phyloP scores from a whole-genome alignment of 2,329 filamentous ascomycete genomes.

The Coniella vitis region DNA sequence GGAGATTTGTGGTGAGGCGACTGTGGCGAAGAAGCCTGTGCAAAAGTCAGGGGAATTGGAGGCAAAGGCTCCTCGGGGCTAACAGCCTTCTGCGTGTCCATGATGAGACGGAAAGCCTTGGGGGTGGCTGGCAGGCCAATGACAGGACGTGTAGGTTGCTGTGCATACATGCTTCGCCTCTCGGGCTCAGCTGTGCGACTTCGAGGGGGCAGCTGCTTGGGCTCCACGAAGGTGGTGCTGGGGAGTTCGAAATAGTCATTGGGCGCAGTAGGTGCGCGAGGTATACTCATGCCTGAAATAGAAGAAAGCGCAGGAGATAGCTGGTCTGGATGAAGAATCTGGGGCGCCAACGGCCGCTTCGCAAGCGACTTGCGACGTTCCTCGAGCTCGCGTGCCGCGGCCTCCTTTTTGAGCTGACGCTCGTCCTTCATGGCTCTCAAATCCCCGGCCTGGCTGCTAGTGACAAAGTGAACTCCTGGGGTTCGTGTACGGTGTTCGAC shows the following conservation, averaged over 20 bases:
- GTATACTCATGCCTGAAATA: constrained; percentile 15
- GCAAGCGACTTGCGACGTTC: constrained; percentile 80
- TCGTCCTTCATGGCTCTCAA: constrained; percentile 52
- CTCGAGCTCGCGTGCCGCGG: constrained; percentile 78
- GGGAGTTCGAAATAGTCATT: constrained; percentile 33
- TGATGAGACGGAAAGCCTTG: constrained; percentile 79
- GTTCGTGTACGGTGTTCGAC: constrained; percentile 25
- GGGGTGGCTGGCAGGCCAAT: constrained; percentile 87
- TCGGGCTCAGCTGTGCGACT: constrained; percentile 61
- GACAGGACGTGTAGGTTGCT: constrained; percentile 35
- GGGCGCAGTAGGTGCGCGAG: constrained; percentile 23
- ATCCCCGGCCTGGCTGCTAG: constrained; percentile 46
- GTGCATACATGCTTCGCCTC: constrained; percentile 45
- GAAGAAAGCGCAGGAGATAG: constrained; percentile 31
- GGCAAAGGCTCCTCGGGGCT: constrained; percentile 44
- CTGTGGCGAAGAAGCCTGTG: constrained; percentile 34
- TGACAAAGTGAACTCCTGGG: constrained; percentile 30
- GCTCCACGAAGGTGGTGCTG: constrained; percentile 32
- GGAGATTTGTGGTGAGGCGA: constrained; percentile 28
- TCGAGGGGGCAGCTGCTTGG: constrained; percentile 44
- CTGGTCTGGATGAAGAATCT: constrained; percentile 68
- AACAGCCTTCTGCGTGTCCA: constrained; percentile 40
- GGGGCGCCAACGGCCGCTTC: constrained; percentile 69
- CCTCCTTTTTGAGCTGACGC: constrained; percentile 60
- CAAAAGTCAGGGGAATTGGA: constrained; percentile 42